Evolutionary conservation across 805 yeast species (phyloP).

Genomic region (Yarrowia yakushimensis): DNA sequence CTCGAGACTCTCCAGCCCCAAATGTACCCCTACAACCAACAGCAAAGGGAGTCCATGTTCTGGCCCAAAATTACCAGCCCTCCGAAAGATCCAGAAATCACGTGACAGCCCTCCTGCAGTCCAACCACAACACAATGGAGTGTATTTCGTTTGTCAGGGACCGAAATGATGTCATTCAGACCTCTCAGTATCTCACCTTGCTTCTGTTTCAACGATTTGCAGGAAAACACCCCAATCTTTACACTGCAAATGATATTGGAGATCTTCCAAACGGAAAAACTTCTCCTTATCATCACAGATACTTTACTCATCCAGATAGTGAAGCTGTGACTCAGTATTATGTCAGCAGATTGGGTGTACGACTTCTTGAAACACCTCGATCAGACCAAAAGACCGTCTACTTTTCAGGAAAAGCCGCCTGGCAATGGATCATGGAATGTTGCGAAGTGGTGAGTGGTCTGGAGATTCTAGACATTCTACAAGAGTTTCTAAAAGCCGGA

Average conservation of each 20-base stretch:
- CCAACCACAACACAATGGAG: slow-evolving; percentile 62
- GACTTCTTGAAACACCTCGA: slow-evolving; percentile 49
- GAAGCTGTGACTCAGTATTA: slow-evolving; percentile 79
- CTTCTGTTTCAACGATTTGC: slow-evolving; percentile 59
- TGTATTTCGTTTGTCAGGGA: slow-evolving; percentile 66
- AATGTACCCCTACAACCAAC: slow-evolving; percentile 69
- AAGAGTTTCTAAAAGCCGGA: slow-evolving; percentile 37
- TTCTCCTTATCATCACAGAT: slow-evolving; percentile 66
- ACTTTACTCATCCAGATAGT: slow-evolving; percentile 84
- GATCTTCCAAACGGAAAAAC: slow-evolving; percentile 39
- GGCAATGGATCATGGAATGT: slow-evolving; percentile 90
- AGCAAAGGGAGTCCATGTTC: slow-evolving; percentile 78
- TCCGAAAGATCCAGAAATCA: background rate
- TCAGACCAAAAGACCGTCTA: slow-evolving; percentile 37
- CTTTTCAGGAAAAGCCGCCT: slow-evolving; percentile 69
- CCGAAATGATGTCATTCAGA: slow-evolving; percentile 54
- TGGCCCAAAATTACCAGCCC: slow-evolving; percentile 54
- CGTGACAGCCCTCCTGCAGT: background rate
- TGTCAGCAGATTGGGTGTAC: slow-evolving; percentile 59
- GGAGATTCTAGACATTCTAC: slow-evolving; percentile 30
- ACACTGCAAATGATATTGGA: slow-evolving; percentile 56
- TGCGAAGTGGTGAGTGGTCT: slow-evolving; percentile 56
- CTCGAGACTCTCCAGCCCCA: slow-evolving; percentile 48
- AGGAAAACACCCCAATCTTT: slow-evolving; percentile 66
- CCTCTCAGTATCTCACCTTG: slow-evolving; percentile 61